Base-by-base conservation (phyloP, 73 alveolate genomes). In the Tetrahymena borealis region DNA sequence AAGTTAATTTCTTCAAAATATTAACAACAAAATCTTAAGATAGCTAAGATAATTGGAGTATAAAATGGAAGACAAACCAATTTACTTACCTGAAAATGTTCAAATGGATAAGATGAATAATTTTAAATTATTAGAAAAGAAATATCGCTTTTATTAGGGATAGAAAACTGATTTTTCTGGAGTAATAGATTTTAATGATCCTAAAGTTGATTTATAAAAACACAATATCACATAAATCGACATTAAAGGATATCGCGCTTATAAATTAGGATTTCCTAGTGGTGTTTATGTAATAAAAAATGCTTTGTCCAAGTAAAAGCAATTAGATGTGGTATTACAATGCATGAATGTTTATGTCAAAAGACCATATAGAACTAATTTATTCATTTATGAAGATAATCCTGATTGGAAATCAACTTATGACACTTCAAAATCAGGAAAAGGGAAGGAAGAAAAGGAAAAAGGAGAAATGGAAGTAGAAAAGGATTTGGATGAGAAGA, bases 311-410 rank as follows among this genome's bases (percentile, higher is more conserved):
- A 37, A 78, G 3, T 78, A 92, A 16, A 91, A 92, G 15, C 32
- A 92, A 79, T 36, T 92, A 24, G 39, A 78, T 11, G 90, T 92
- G 9, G 85, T 39, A n/a, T 36, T 38, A 77, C 38, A 39, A 33
- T 92, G 95, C 79, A 78, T 92, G 92, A 92, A 92, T 78, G 91
- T 35, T n/a, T 92, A 92, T 39, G 60, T 92, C 18, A 36, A 78
- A 36, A 31, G 77, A 38, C 95, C 95, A 6, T 92, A 92, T 85
- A 92, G 95, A 92, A 92, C 95, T 13, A 92, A 92, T 92, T 90
- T 92, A 39, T 92, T 92, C 41, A 92, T 92, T 11, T 92, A 92
- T 24, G 78, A 77, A 31, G 78, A 60, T 60, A 60, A 60, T 20
- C 85, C 85, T 3, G 85, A 60, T 16, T 60, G 85, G 85, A 60